A percentile compares a stretch with the other conserved stretches of the same genome.
Evolutionary conservation across 1,139 yeast genomes (phyloP).

Genomic region (Eremothecium gossypii): DNA sequence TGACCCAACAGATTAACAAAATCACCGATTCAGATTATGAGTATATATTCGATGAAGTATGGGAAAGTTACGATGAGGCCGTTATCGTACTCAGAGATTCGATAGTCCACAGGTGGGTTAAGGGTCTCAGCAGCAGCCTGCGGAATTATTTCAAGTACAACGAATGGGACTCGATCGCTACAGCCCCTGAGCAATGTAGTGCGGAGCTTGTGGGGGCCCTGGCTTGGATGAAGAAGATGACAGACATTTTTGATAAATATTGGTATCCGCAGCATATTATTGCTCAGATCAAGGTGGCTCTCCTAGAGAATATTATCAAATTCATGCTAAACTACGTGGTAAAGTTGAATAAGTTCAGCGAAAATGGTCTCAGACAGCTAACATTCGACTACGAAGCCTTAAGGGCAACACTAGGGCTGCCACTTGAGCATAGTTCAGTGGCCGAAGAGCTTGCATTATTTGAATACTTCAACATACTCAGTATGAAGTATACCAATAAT

Average conservation of each 20-base stretch:
- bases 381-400: slow-evolving; percentile 43
- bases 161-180: slow-evolving; percentile 17
- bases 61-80: slow-evolving; percentile 16
- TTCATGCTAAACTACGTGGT: slow-evolving; percentile 50
- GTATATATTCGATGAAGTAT: slow-evolving; percentile 20
- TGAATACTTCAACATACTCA: slow-evolving; percentile 34
- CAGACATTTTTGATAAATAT: slow-evolving; percentile 30
- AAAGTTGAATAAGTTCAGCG: slow-evolving; percentile 54
- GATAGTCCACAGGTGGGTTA: slow-evolving; percentile 23
- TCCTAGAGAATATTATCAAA: slow-evolving; percentile 41
- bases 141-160: slow-evolving; percentile 25
- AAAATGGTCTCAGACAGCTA: slow-evolving; percentile 49
- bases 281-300: slow-evolving; percentile 29
- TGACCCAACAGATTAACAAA: slow-evolving; percentile 9
- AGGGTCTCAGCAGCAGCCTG: slow-evolving; percentile 22
- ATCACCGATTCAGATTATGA: slow-evolving; percentile 8
- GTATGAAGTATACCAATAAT: slow-evolving; percentile 34
- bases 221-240: slow-evolving; percentile 16
- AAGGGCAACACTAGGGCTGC: slow-evolving; percentile 33
- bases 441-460: slow-evolving; percentile 30
- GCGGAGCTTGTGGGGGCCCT: slow-evolving; percentile 24
- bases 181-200: slow-evolving; percentile 11
- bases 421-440: slow-evolving; percentile 30
- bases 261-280: slow-evolving; percentile 20
- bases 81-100: slow-evolving; percentile 21